These are phyloP conservation scores for Fraxinus xanthoxyloides DNA, from an alignment of 305 asterid genomes.

Conservation along the genomic window DNA sequence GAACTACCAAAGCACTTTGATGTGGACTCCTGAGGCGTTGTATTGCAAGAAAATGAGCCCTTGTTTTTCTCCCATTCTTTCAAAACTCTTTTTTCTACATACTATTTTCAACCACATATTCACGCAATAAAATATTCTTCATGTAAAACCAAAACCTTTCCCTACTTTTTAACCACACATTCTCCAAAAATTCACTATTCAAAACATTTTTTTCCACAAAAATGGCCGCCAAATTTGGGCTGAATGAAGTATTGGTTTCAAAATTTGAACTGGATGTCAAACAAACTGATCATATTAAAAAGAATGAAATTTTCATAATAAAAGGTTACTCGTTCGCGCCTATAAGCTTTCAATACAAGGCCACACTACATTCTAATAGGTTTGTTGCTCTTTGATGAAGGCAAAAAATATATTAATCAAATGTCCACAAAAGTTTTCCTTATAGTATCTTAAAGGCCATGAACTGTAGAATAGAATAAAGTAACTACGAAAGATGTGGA, in stretches of 20 bases:
- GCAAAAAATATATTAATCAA: background rate
- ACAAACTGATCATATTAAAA: background rate
- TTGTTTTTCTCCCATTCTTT: no score
- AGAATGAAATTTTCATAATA: background rate
- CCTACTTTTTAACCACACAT: no score
- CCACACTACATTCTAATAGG: background rate
- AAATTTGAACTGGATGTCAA: background rate
- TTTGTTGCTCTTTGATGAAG: background rate
- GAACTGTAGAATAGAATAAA: background rate
- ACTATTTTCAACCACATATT: no score
- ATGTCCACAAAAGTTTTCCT: background rate
- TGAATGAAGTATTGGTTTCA: background rate
- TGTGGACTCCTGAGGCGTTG: slow-evolving; percentile 61
- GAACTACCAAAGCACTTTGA: slow-evolving; percentile 91
- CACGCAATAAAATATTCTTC: no score
- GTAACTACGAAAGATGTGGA: background rate
- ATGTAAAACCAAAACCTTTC: no score
- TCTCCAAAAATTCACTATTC: no score
- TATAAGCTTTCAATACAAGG: background rate
- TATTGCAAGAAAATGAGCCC: background rate
- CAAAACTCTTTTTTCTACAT: no score
- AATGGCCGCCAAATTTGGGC: no score
- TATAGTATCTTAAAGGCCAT: background rate
- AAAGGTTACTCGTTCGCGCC: background rate
- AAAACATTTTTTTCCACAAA: no score